Conservation (phyloP, 2,329 filamentous ascomycete genomes). For the Arthrinium puccinioides region DNA sequence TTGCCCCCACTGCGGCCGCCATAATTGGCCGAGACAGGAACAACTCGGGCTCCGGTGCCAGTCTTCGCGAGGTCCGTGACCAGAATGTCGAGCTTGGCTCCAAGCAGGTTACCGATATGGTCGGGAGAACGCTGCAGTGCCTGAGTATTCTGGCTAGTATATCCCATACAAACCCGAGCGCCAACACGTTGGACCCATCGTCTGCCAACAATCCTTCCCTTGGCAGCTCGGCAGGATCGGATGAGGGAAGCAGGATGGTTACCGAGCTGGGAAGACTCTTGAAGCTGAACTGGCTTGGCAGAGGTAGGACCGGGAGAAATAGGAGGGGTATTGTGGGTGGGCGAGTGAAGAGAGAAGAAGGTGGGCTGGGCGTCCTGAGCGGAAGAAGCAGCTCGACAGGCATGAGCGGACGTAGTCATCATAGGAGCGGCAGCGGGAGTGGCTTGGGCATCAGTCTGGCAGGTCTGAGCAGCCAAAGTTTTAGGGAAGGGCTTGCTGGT, state of each 20-base stretch:
- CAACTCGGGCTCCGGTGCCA: conserved; percentile 8
- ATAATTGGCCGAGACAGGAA: conserved; percentile 1
- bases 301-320: conserved; percentile 83
- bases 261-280: conserved; percentile 78
- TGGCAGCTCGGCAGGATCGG: conserved; percentile 24
- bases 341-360: conserved; percentile 35
- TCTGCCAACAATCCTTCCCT: conserved; percentile 1
- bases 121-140: conserved; percentile 93
- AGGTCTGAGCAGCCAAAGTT: too few relatives aligned
- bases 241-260: conserved; percentile 70
- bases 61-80: conserved; percentile 31
- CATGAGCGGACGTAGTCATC: too few relatives aligned
- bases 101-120: conserved; percentile 84
- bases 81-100: conserved; percentile 56
- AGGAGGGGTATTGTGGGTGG: conserved; percentile 81
- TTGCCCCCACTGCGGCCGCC: conserved; percentile 29
- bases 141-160: conserved; percentile 82
- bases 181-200: conserved; percentile 6
- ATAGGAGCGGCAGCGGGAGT: background rate
- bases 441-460: conserved; percentile 4
- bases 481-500: too few relatives aligned
- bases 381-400: background rate
- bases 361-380: background rate
- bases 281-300: conserved; percentile 94
- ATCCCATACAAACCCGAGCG: too few relatives aligned